Evolutionary conservation across 805 yeast species (phyloP).

Genomic region (Sporopachydermia quercuum): DNA sequence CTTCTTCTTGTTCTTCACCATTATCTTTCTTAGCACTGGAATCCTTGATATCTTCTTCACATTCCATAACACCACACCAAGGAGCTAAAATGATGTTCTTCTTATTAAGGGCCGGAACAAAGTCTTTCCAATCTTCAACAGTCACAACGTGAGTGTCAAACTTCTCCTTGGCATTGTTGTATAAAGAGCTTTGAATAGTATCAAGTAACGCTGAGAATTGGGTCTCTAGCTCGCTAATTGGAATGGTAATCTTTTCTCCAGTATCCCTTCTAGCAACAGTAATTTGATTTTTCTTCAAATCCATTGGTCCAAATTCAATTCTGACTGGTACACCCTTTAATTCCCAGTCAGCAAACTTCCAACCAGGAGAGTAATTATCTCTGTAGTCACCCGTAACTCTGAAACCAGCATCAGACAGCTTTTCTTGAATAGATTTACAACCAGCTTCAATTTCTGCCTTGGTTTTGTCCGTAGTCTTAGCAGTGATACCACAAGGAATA

Average conservation of each 20-base stretch:
- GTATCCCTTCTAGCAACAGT: conserved; percentile 89
- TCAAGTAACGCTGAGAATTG: conserved; percentile 67
- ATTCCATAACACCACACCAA: conserved; percentile 90
- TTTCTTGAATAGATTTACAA: conserved; percentile 52
- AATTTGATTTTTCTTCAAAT: conserved; percentile 63
- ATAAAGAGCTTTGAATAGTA: conserved; percentile 64
- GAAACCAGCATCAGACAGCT: conserved; percentile 44
- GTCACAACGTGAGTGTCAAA: conserved; percentile 73
- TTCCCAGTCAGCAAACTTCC: conserved; percentile 97
- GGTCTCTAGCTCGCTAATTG: conserved; percentile 47
- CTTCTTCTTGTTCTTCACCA: conserved; percentile 71
- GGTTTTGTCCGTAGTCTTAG: conserved; percentile 66
- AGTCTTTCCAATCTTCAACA: conserved; percentile 80
- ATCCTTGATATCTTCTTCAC: conserved; percentile 96
- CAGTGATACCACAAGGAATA: conserved; percentile 89
- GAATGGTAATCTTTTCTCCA: conserved; percentile 56
- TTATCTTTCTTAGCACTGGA: conserved; percentile 63
- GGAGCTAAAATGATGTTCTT: conserved; percentile 88
- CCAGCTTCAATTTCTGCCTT: conserved; percentile 55
- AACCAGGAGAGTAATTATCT: conserved; percentile 92
- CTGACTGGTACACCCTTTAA: conserved; percentile 91
- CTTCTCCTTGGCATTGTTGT: conserved; percentile 60
- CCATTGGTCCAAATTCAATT: conserved; percentile 94
- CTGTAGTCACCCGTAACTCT: conserved; percentile 80
- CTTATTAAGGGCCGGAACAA: conserved; percentile 80